Evolutionary conservation across 192 early-diverging fungal species (phyloP).

Genomic region (Gryganskiella cystojenkinii): DNA sequence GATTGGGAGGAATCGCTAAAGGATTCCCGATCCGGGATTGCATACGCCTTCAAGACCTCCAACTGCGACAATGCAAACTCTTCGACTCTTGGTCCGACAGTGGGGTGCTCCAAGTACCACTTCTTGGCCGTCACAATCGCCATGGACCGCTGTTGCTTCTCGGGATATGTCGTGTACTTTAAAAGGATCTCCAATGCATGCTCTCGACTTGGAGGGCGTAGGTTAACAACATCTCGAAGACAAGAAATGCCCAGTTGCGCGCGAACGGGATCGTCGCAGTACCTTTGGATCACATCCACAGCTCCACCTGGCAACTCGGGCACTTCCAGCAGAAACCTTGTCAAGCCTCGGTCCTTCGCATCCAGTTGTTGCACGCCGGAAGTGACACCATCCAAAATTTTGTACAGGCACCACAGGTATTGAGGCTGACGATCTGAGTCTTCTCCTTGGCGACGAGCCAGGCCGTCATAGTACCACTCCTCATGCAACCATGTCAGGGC

Average conservation of each 20-base stretch:
- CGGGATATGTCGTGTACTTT: conserved; percentile 43
- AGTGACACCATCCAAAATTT: conserved; percentile 42
- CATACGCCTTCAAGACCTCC: conserved; percentile 22
- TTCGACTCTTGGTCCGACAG: conserved; percentile 35
- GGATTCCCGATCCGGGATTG: conserved; percentile 16
- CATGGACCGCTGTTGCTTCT: conserved; percentile 52
- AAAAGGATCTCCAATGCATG: conserved; percentile 35
- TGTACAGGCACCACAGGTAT: conserved; percentile 44
- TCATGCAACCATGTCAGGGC: conserved; percentile 83
- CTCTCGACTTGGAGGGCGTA: conserved; percentile 38
- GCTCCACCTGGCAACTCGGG: conserved; percentile 73
- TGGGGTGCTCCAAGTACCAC: conserved; percentile 48
- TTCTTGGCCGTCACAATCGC: conserved; percentile 57
- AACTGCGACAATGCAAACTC: conserved; percentile 36
- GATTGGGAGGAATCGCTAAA: no score
- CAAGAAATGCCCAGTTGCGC: conserved; percentile 37
- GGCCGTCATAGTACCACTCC: conserved; percentile 63
- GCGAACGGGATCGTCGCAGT: conserved; percentile 72
- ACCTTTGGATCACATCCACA: conserved; percentile 69
- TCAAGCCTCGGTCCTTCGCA: conserved; percentile 75
- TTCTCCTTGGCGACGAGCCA: conserved; percentile 24
- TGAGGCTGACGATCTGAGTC: conserved; percentile 43
- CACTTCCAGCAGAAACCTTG: conserved; percentile 80
- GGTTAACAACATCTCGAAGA: conserved; percentile 41
- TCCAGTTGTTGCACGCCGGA: conserved; percentile 59